Evolutionary conservation across 1,139 yeast genomes (phyloP), one percentile per base, ranked within the genome.

Genomic region (Insectozyma bohioensis): DNA sequence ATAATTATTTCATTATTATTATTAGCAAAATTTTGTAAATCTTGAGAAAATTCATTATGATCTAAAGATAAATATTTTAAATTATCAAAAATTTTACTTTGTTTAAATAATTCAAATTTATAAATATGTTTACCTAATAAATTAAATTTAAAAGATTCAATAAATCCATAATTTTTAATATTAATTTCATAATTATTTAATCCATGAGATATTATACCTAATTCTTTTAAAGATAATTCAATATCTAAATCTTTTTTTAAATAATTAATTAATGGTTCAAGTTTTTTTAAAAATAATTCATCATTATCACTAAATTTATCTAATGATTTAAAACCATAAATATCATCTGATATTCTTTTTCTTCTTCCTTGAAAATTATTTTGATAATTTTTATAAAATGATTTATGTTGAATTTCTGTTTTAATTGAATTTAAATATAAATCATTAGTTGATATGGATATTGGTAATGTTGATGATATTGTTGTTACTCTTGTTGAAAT

Each of bases 61-160:
- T 61, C 48, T 5, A 56, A 42, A 0, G 69, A 53, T 10, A 66
- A 49, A 38, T 54, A 54, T 20, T 50, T 47, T 8, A 51, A 38
- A 29, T 52, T 58, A 4, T 54, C 44, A 40, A 64, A 65, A 3
- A 61, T 49, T 1, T 57, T 51, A 2, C 34, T 28, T 9, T 35
- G 32, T 6, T 30, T 29, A 6, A 39, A 13, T 12, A 38, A 20
- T 13, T 45, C 40, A 9, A 46, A 36, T n/a, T 25, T 16, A 19
- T 25, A 41, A 6, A 26, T 26, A 3, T 6, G 7, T 12, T 32
- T 39, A 8, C 26, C 58, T 45, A 22, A 40, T 8, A 6, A 32
- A 20, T 36, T 46, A 33, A 37, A 43, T 25, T 42, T 47, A 9
- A 24, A 34, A 4, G 54, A 34, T 15, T 48, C 47, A 3, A 15